Percentiles rank a stretch among this genome's conserved stretches.
Conservation (phyloP, 2,329 filamentous ascomycete genomes). For the Sarocladium brachiariae region DNA sequence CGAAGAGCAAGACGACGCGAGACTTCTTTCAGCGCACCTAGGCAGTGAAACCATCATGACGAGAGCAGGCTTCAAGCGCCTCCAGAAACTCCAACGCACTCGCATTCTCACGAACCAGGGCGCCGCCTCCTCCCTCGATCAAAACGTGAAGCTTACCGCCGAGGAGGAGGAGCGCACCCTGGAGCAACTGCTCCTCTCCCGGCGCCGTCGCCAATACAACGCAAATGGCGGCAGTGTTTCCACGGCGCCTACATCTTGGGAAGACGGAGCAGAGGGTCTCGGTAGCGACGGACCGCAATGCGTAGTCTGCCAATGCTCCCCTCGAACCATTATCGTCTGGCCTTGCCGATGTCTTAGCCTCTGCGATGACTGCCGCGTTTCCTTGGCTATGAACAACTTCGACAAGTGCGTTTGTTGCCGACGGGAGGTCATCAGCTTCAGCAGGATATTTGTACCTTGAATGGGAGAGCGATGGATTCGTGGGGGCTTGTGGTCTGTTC, state of each 20-base stretch:
- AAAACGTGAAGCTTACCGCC: slow-evolving; percentile 34
- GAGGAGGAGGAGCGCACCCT: slow-evolving; percentile 56
- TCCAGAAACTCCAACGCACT: slow-evolving; percentile 62
- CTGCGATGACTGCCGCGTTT: slow-evolving; percentile 91
- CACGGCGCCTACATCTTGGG: slow-evolving; percentile 44
- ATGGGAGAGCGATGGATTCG: too few species aligned
- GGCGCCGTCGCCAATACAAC: slow-evolving; percentile 27
- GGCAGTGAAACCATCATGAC: slow-evolving; percentile 68
- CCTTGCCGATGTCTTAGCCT: slow-evolving; percentile 90
- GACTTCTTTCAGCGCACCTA: slow-evolving; percentile 73
- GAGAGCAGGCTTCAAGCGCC: slow-evolving; percentile 65
- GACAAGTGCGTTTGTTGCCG: slow-evolving; percentile 94
- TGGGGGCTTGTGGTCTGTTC: not conserved
- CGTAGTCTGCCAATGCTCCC: slow-evolving; percentile 84
- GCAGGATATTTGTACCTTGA: slow-evolving; percentile 79
- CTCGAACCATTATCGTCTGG: slow-evolving; percentile 88
- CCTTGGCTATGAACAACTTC: slow-evolving; percentile 94
- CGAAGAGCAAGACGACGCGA: slow-evolving; percentile 75
- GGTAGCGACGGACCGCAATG: slow-evolving; percentile 71
- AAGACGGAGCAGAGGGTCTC: slow-evolving; percentile 64
- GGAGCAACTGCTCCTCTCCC: slow-evolving; percentile 52
- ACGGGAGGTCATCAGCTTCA: slow-evolving; percentile 81
- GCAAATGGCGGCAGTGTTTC: slow-evolving; percentile 10
- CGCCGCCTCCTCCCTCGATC: slow-evolving; percentile 7
- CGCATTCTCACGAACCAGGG: slow-evolving; percentile 40